Evolutionary conservation across 768 basidiomycete genomes (phyloP), one percentile per base, ranked within the genome.

Genomic region (Crassisporium funariophilum): DNA sequence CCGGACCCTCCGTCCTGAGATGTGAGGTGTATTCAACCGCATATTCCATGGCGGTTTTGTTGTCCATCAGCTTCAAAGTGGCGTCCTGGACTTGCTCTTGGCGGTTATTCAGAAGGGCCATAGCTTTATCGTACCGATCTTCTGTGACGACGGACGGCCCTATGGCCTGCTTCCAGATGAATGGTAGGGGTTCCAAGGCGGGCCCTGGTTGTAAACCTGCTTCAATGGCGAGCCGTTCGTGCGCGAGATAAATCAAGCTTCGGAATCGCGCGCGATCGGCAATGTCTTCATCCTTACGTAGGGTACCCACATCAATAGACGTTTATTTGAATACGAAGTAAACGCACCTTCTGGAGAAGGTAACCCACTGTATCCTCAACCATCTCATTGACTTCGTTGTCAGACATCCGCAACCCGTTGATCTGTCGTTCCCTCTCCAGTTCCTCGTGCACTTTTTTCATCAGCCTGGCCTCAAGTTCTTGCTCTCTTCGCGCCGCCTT

Each of bases 201-300:
- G 46, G 44, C 4, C 52, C 54, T 34, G 53, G 56, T 35, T 49
- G 39, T 1, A 60, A 36, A 17, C 56, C 54, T 5, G 59, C 56
- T 35, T 54, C 52, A 22, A 54, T 51, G 1, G 59, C 59, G 35
- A 60, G 33, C 25, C 47, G 51, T 33, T 60, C 56, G 39, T 58
- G 56, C 4, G 56, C 45, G 16, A 60, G 52, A 33, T 58, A 53
- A 7, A 60, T 27, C 24, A 60, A 35, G 33, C 59, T 60, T 37
- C 58, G 59, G 50, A 60, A 60, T 16, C 59, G 56, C 6, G 58
- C 53, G 12, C 56, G 54, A 38, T 60, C 59, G 13, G 59, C 59
- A 12, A 58, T 56, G 23, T 58, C 59, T 20, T 60, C 59, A 37
- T 60, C 59, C 56, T 60, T n/a, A n/a, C n/a, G n/a, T n/a, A n/a